Base-by-base conservation (phyloP, 441 rosid genomes). In the Populus hybrid region DNA sequence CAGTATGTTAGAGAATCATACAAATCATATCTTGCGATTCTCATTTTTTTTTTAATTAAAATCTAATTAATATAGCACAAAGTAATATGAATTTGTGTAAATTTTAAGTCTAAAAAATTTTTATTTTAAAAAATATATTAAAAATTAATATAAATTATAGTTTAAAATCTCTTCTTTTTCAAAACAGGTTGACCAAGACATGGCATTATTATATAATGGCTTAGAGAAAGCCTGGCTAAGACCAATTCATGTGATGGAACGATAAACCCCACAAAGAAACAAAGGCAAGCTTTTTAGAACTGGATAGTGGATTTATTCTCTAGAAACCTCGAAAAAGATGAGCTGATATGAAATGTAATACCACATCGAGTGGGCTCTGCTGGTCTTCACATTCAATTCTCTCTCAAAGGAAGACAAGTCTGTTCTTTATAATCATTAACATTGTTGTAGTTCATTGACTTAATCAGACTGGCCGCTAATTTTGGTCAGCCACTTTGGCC, bases 181-280 rank as follows among this genome's bases (percentile, higher is more conserved):
- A 76, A 59, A 71, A 64, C 77, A 69, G 77, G 79, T 76, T 85
- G 83, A 87, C 84, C 76, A 77, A 72, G 63, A 64, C 46, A 65
- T 21, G 46, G 54, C 68, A 23, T 30, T 18, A 18, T n/a, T 66
- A 76, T 66, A 23, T 24, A 73, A 68, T 74, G 79, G 78, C 77
- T 76, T 11, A 46, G 79, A 74, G 81, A 79, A 28, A n/a, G 50
- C 80, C 38, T 61, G 80, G 79, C 34, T 30, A 70, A 12, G 81
- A 36, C 78, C 81, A 28, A 6, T 34, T 73, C 21, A 21, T 3
- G 65, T 69, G 68, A 72, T 68, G 10, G n/a, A 32, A 72, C 57
- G 66, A 71, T 46, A 63, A 78, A 75, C 82, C 84, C 85, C 87
- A 79, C 82, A 79, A 77, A 75, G 78, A 72, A 83, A 77, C 82